Base-by-base conservation (phyloP, 108 stramenopile genomes). In the Aurantiochytrium sp. region DNA sequence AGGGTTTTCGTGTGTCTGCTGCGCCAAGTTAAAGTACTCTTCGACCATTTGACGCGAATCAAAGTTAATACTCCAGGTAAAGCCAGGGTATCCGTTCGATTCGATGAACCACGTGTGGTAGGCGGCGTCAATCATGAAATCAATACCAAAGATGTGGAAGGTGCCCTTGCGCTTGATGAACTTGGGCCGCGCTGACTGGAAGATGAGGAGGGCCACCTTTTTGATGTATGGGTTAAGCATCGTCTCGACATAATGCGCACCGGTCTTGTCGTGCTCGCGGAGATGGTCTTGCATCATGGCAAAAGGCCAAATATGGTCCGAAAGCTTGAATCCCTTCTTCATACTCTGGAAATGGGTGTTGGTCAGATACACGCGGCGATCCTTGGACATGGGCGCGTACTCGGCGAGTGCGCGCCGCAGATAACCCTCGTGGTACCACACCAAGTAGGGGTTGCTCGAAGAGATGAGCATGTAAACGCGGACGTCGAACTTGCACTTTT, bases 251-350 rank as follows among this genome's bases (percentile, higher is more conserved):
- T 83, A 83, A 44, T 83, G 73, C 51, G 73, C 73, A 23, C 73
- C 73, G 73, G 73, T 83, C 51, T 53, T 83, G 28, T 83, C 73
- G 73, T 83, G 73, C n/a, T 83, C 73, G 51, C 73, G 73, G 5
- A 83, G 28, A 44, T 83, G 73, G 73, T 83, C 73, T n/a, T 83
- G 73, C 73, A 83, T 83, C 73, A 83, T 83, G 5, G 73, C 73
- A 23, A 83, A 83, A 12, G 73, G 73, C 73, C 73, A 83, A 23
- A 83, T 83, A 44, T 83, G 73, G 51, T 83, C 73, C 73, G 73
- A 83, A n/a, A 83, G 73, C 73, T 83, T 83, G n/a, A 83, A 83
- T 5, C 73, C 73, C 51, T 83, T 83, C 73, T 83, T 83, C 73
- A 83, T 83, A 23, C 73, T 83, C 73, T 83, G 73, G 73, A 83